These are phyloP conservation scores for Kodamaea ohmeri DNA, from an alignment of 1,139 yeast species.

Conservation along the genomic window DNA sequence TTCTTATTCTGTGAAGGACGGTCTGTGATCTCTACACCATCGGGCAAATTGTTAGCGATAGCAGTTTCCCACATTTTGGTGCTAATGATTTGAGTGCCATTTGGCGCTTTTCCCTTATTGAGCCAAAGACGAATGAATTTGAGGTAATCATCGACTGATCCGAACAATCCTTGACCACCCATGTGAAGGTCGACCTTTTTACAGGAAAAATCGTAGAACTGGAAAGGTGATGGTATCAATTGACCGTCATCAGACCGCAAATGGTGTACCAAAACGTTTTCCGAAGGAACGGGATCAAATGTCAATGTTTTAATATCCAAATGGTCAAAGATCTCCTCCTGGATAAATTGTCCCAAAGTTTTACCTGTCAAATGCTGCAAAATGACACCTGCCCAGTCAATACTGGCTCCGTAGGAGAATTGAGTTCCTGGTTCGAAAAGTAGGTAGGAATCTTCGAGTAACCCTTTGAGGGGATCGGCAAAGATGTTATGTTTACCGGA, in stretches of 20 bases:
- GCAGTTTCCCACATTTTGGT: conserved; percentile 33
- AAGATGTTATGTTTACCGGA: conserved; percentile 23
- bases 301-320: conserved; percentile 32
- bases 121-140: conserved; percentile 46
- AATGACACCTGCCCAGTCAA: conserved; percentile 54
- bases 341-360: conserved; percentile 40
- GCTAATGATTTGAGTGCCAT: conserved; percentile 31
- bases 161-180: conserved; percentile 11
- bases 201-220: conserved; percentile 15
- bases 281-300: conserved; percentile 1
- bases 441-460: conserved; percentile 18
- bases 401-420: conserved; percentile 50
- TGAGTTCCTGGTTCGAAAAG: conserved; percentile 51
- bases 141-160: conserved; percentile 22
- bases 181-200: no score
- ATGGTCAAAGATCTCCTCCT: conserved; percentile 41
- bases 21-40: conserved; percentile 14
- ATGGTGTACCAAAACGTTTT: neutral
- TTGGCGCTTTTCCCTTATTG: conserved; percentile 43
- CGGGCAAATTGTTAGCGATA: conserved; percentile 34
- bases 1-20: neutral
- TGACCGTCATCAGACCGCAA: neutral
- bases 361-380: conserved; percentile 45
- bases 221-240: neutral
- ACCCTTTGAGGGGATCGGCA: conserved; percentile 21